Conservation (phyloP, 78 protist genomes). For the Salpingoeca rosetta region DNA sequence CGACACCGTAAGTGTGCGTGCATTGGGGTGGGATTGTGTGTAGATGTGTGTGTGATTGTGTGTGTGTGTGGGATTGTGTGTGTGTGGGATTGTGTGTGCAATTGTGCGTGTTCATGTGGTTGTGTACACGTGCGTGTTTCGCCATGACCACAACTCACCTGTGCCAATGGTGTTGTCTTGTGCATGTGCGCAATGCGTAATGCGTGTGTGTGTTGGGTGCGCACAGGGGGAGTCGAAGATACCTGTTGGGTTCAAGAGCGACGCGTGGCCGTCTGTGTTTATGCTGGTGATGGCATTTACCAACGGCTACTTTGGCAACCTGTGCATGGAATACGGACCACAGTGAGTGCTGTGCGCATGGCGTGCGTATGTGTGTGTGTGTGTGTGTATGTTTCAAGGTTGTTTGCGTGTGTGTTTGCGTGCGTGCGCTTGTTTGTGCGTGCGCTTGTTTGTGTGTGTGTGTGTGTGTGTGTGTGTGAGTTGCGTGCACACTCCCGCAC, state of each 20-base stretch:
- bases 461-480: background rate
- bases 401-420: background rate
- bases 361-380: no score
- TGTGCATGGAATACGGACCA: slow-evolving; percentile 28
- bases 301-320: slow-evolving; percentile 31
- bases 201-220: no score
- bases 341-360: no score
- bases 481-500: background rate
- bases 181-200: background rate
- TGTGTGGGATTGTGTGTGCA: no score
- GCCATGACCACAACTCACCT: background rate
- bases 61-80: no score
- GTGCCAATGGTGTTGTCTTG: no score
- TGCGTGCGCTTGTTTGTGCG: background rate
- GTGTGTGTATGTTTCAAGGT: background rate
- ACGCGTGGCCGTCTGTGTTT: slow-evolving; percentile 9
- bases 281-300: slow-evolving; percentile 15
- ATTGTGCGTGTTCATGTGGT: no score
- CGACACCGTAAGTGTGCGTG: no score
- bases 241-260: slow-evolving; percentile 17
- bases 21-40: no score
- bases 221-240: no score
- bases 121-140: background rate
- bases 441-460: background rate
- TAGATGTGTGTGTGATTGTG: no score